Conservation (phyloP, 352 stramenopile genomes). For the Pythium chondricola region DNA sequence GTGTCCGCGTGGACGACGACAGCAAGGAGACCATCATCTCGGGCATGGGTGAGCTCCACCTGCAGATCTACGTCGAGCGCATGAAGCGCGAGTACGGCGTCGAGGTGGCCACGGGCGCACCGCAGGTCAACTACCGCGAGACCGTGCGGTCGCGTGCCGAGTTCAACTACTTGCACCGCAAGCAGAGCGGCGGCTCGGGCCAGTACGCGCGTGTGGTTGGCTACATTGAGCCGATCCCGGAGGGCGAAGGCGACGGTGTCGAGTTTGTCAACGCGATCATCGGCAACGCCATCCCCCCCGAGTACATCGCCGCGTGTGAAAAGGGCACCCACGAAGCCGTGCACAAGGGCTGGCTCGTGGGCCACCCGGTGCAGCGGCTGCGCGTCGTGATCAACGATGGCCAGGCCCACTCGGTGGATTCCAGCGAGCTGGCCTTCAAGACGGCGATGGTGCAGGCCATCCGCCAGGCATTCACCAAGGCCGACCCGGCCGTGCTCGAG, state of each 20-base stretch:
- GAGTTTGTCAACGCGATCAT: constrained; percentile 98
- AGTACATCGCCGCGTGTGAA: constrained; percentile 97
- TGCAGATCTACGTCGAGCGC: constrained; percentile 99
- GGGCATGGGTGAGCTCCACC: constrained; percentile 98
- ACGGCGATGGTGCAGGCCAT: constrained; percentile 94
- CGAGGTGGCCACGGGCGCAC: constrained; percentile 87
- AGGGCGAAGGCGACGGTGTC: constrained; percentile 71
- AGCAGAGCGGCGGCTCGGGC: constrained; percentile 96
- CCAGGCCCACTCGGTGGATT: constrained; percentile 96
- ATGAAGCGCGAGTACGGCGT: constrained; percentile 98
- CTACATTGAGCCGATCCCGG: constrained; percentile 96
- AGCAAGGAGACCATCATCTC: constrained; percentile 99
- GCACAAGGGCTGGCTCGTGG: constrained; percentile 93
- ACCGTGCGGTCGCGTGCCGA: constrained; percentile 90
- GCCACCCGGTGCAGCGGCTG: constrained; percentile 90
- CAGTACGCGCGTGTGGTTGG: constrained; percentile 97
- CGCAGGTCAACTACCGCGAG: constrained; percentile 99
- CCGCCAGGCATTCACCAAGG: constrained; percentile 91
- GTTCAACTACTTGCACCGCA: constrained; percentile 99
- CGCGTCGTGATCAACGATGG: constrained; percentile 88
- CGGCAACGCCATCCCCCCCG: constrained; percentile 97
- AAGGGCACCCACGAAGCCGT: constrained; percentile 97
- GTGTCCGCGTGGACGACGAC: constrained; percentile 94
- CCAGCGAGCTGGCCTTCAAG: constrained; percentile 97
- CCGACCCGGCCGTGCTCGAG: constrained; percentile 92